Base-by-base conservation (phyloP, 441 rosid genomes). In the Daphne laureola region DNA sequence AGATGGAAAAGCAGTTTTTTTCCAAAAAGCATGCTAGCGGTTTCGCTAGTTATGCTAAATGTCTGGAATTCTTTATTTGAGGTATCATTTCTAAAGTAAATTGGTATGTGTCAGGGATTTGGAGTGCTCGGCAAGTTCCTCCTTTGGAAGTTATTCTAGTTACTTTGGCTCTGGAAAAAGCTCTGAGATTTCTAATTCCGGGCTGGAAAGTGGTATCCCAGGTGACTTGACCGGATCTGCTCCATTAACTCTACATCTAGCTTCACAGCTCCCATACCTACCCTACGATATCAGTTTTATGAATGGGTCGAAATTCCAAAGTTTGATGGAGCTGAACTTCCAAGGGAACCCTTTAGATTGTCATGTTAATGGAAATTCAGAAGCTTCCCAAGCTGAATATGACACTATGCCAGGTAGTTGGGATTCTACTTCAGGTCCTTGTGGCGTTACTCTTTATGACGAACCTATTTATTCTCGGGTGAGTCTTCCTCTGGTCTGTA, bases 51-150 rank as follows among this genome's bases (percentile, higher is more conserved):
- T 31, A 7, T 31, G 25, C 25, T 21, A 21, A 18, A 18, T 18
- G 23, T 31, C 36, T 31, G 36, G 38, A 31, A 31, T 7, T 31
- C 9, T 31, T 31, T 31, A 31, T 31, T 31, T 31, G 38, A 31
- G 38, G 8, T 31, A 31, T 31, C 38, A 4, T 31, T 31, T 40
- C 9, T 47, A 52, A 46, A 12, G 45, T 9, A 43, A 48, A 43
- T 26, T 43, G 62, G 43, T 53, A 15, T 61, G 49, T 50, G 36
- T 66, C 12, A 87, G 94, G 81, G 96, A 88, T 67, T 72, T 78
- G 14, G 91, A 88, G 41, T 82, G 91, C 73, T 76, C 90, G 2
- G 90, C 73, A 62, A 88, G 85, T 63, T 79, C 94, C 41, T 85
- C 96, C 26, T 85, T 80, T 13, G 91, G 87, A 49, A 82, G 83